A percentile compares a stretch with the other conserved stretches of the same genome.
These are phyloP conservation scores for Geosmithia putterillii DNA, from an alignment of 2,329 filamentous ascomycete genomes.

Conservation along the genomic window DNA sequence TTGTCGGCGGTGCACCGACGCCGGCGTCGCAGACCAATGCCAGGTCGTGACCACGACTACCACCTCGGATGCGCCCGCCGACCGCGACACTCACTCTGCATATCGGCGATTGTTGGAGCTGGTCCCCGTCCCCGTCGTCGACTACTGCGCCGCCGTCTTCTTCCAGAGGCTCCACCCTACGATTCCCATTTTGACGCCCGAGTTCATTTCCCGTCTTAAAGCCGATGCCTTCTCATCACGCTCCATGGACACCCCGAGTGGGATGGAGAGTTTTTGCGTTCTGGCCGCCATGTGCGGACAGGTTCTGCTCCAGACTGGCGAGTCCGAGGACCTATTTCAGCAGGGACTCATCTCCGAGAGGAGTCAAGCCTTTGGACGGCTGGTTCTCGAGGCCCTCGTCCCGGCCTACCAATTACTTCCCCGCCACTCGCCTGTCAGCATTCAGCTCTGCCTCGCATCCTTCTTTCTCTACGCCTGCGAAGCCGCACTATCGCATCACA, in stretches of 20 bases:
- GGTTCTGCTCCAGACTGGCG: slow-evolving; percentile 27
- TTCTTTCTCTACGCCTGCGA: slow-evolving; percentile 34
- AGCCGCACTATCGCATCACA: slow-evolving; percentile 26
- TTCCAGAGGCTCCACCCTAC: slow-evolving; percentile 26
- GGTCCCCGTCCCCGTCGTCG: slow-evolving; percentile 18
- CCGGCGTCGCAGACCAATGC: slow-evolving; percentile 25
- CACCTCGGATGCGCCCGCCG: neutral
- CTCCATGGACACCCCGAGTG: slow-evolving; percentile 8
- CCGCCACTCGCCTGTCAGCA: slow-evolving; percentile 18
- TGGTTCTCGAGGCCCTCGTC: slow-evolving; percentile 23
- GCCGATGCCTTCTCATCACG: slow-evolving; percentile 5
- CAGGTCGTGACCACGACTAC: slow-evolving; percentile 1
- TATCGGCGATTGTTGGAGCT: slow-evolving; percentile 11
- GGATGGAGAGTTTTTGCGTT: slow-evolving; percentile 20
- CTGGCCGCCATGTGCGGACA: slow-evolving; percentile 26
- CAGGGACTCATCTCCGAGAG: slow-evolving; percentile 19
- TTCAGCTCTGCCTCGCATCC: slow-evolving; percentile 25
- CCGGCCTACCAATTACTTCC: slow-evolving; percentile 19
- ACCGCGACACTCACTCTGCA: neutral
- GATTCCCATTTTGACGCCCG: slow-evolving; percentile 26
- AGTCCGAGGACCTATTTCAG: slow-evolving; percentile 16
- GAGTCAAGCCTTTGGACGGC: slow-evolving; percentile 22
- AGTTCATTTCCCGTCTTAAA: slow-evolving; percentile 20
- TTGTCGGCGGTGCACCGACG: slow-evolving; percentile 26
- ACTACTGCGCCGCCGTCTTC: slow-evolving; percentile 25